A percentile compares a stretch with the other conserved stretches of the same genome.
phyloP scores from a whole-genome alignment of 495 filamentous ascomycete genomes.

The Aspergillus kassunensis region DNA sequence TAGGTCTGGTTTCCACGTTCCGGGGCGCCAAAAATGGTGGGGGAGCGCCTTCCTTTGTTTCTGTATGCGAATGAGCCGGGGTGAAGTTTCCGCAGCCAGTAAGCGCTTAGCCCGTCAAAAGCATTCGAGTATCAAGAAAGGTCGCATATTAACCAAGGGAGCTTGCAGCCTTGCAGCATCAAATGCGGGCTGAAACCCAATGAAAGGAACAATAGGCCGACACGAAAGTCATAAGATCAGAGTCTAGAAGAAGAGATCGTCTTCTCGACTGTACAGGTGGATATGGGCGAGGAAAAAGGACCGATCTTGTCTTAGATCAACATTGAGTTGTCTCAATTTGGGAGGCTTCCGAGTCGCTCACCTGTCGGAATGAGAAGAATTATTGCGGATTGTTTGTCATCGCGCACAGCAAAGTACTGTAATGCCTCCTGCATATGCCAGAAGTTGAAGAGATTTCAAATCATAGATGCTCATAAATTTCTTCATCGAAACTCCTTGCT shows the following conservation, averaged over 20 bases:
- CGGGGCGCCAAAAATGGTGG: neutral
- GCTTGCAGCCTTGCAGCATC: conserved; percentile 1
- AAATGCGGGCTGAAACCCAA: conserved; percentile 2
- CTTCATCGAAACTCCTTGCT: neutral
- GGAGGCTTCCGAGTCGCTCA: neutral
- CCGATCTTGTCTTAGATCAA: conserved; percentile 3
- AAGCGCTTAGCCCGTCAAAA: neutral
- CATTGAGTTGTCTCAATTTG: neutral
- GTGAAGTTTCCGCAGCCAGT: neutral
- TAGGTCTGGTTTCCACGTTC: neutral
- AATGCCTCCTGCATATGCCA: neutral
- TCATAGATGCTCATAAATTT: conserved; percentile 4
- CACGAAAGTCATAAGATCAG: conserved; percentile 4
- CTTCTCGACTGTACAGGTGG: neutral
- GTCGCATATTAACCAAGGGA: neutral
- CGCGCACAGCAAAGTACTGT: neutral
- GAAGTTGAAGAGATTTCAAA: conserved; percentile 4
- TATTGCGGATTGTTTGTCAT: conserved; percentile 3
- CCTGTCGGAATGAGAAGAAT: neutral
- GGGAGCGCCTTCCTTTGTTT: neutral
- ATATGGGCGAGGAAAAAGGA: neutral
- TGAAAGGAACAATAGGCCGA: neutral
- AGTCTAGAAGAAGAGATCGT: neutral
- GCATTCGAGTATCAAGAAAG: neutral
- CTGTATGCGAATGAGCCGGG: neutral